A percentile compares a stretch with the other conserved stretches of the same genome.
Evolutionary conservation across 208 protist genomes (phyloP).

Genomic region (Zelonia costaricensis): DNA sequence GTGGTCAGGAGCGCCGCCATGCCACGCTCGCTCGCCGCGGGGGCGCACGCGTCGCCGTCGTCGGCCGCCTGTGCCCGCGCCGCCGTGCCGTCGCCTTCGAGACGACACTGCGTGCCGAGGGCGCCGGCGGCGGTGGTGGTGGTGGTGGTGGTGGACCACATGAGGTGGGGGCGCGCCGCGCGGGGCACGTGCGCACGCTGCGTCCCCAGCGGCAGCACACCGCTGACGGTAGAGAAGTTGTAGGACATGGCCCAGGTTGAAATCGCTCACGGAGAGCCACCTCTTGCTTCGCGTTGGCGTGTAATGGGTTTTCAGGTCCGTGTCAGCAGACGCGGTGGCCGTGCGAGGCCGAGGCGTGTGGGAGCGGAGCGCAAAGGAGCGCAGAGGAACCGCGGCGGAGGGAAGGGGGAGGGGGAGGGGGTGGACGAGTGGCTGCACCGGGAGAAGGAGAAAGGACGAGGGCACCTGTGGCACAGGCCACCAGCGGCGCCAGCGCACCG

Average conservation of each 20-base stretch:
- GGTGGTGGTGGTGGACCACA: slow-evolving; percentile 30
- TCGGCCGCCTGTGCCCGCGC: slow-evolving; percentile 18
- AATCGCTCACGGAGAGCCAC: too few relatives aligned
- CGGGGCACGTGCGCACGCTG: slow-evolving; percentile 47
- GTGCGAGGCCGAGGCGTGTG: too few relatives aligned
- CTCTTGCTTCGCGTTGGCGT: too few relatives aligned
- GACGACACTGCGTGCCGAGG: slow-evolving; percentile 16
- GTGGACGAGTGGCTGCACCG: too few relatives aligned
- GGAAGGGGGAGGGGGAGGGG: too few relatives aligned
- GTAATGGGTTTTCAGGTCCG: neutral
- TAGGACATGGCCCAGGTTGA: slow-evolving; percentile 1
- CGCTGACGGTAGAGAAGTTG: slow-evolving; percentile 32
- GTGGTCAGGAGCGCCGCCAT: slow-evolving; percentile 39
- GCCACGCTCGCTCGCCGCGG: neutral
- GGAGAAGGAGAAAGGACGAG: too few relatives aligned
- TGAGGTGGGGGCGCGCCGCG: slow-evolving; percentile 49
- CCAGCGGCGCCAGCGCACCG: too few relatives aligned
- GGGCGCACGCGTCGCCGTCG: neutral
- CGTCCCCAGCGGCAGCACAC: slow-evolving; percentile 28
- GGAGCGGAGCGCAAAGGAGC: too few relatives aligned
- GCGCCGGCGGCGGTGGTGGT: too few relatives aligned
- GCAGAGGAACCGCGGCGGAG: too few relatives aligned
- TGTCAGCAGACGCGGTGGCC: too few relatives aligned
- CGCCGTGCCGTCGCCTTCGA: slow-evolving; percentile 30
- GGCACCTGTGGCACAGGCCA: too few relatives aligned